A percentile compares a stretch with the other conserved stretches of the same genome.
Conservation (phyloP, 2,329 filamentous ascomycete genomes). For the Teratosphaeria destructans region DNA sequence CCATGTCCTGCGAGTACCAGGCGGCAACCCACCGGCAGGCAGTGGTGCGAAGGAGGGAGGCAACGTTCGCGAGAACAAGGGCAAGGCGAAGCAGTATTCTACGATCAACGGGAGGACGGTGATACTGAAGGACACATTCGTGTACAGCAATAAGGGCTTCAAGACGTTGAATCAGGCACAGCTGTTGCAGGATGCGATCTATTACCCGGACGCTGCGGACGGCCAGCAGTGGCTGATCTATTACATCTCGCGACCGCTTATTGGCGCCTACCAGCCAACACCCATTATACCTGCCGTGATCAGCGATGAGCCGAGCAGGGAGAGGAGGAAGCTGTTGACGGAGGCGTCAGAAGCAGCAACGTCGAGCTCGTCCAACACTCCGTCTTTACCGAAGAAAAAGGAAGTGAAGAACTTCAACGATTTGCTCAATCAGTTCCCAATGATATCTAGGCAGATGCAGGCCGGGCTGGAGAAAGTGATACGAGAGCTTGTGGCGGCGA, state of each 20-base stretch:
- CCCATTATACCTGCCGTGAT: constrained; percentile 57
- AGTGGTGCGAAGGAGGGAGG: constrained; percentile 42
- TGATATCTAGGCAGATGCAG: constrained; percentile 95
- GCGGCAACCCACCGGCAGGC: constrained; percentile 40
- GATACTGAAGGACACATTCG: constrained; percentile 82
- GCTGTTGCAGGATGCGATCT: constrained; percentile 71
- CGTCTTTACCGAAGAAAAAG: constrained; percentile 60
- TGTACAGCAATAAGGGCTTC: constrained; percentile 99
- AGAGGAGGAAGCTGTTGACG: constrained; percentile 21
- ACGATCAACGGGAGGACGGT: constrained; percentile 89
- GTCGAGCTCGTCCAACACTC: constrained; percentile 13
- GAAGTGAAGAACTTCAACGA: constrained; percentile 87
- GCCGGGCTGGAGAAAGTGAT: constrained; percentile 81
- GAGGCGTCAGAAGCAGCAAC: constrained; percentile 15
- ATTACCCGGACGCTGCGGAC: constrained; percentile 82
- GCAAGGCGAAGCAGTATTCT: constrained; percentile 87
- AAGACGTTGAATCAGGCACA: constrained; percentile 84
- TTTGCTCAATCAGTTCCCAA: constrained; percentile 79
- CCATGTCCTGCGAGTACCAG: constrained; percentile 83
- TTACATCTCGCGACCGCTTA: constrained; percentile 81
- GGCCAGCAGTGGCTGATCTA: constrained; percentile 92
- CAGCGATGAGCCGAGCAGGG: constrained; percentile 23
- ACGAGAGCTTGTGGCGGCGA: constrained; percentile 73
- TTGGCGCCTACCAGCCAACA: constrained; percentile 71
- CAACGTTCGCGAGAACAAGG: constrained; percentile 68